Conservation (phyloP, 2,329 filamentous ascomycete genomes). For the Aureobasidium leucospermi region DNA sequence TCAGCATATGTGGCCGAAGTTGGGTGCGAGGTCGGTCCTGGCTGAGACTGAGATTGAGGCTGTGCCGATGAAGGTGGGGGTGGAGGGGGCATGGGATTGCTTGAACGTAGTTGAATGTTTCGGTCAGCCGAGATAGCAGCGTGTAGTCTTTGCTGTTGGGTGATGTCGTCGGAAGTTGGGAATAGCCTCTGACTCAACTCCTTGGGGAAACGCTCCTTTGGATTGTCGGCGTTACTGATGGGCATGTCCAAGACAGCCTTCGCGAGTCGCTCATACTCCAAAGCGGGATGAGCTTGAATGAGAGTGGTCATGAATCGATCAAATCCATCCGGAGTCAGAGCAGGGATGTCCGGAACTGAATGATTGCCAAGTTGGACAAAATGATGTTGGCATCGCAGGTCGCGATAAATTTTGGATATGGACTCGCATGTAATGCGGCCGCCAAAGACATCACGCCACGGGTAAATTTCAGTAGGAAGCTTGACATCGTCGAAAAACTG, state of each 20-base stretch:
- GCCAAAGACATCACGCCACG: slow-evolving; percentile 48
- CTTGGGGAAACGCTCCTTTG: slow-evolving; percentile 68
- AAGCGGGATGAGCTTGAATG: slow-evolving; percentile 68
- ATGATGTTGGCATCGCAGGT: slow-evolving; percentile 42
- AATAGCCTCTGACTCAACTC: slow-evolving; percentile 68
- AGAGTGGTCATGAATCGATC: slow-evolving; percentile 61
- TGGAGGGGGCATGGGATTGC: slow-evolving; percentile 27
- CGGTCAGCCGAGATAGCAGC: slow-evolving; percentile 50
- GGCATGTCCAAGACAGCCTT: slow-evolving; percentile 63
- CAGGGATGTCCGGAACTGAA: slow-evolving; percentile 37
- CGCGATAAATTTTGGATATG: slow-evolving; percentile 40
- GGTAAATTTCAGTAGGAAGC: slow-evolving; percentile 58
- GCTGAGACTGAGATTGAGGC: slow-evolving; percentile 1
- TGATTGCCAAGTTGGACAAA: slow-evolving; percentile 38
- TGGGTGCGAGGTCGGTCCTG: background rate
- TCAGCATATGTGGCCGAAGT: slow-evolving; percentile 25
- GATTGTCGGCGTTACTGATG: slow-evolving; percentile 57
- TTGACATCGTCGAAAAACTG: slow-evolving; percentile 64
- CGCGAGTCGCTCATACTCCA: slow-evolving; percentile 63
- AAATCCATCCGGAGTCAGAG: slow-evolving; percentile 41
- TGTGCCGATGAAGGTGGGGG: slow-evolving; percentile 17
- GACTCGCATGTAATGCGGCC: slow-evolving; percentile 33
- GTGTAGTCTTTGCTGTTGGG: slow-evolving; percentile 52
- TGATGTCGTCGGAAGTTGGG: slow-evolving; percentile 52
- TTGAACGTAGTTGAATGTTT: slow-evolving; percentile 37